These are phyloP conservation scores for Cordyceps militaris DNA, from an alignment of 2,329 filamentous ascomycete genomes.

Conservation along the genomic window DNA sequence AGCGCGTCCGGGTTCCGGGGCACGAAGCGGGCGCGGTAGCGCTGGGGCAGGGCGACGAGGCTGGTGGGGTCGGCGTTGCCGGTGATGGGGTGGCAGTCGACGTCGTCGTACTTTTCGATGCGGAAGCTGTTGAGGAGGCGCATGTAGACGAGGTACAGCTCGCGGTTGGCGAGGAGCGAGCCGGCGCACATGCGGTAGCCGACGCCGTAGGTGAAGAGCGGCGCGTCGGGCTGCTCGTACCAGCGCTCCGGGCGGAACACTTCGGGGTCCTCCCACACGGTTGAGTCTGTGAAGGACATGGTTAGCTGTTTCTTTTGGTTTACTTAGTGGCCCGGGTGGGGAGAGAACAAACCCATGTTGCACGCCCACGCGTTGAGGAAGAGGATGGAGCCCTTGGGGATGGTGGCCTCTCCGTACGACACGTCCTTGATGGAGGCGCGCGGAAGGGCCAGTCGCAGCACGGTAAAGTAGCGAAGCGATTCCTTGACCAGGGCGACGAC, in stretches of 20 bases:
- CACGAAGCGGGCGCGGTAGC: slow-evolving; percentile 51
- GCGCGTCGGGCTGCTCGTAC: slow-evolving; percentile 54
- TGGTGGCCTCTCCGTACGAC: slow-evolving; percentile 47
- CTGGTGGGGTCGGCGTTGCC: slow-evolving; percentile 56
- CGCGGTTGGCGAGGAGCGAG: slow-evolving; percentile 54
- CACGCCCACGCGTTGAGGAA: slow-evolving; percentile 64
- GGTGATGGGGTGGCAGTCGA: slow-evolving; percentile 51
- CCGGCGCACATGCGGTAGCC: slow-evolving; percentile 60
- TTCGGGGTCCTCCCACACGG: slow-evolving; percentile 52
- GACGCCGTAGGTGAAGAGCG: slow-evolving; percentile 55
- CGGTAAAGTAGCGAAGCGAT: slow-evolving; percentile 55
- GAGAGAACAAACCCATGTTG: slow-evolving; percentile 50
- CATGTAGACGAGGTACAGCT: slow-evolving; percentile 58
- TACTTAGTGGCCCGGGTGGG: not conserved
- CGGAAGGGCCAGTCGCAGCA: slow-evolving; percentile 55
- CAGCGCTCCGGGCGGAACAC: slow-evolving; percentile 53
- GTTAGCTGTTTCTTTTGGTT: not conserved
- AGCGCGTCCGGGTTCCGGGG: slow-evolving; percentile 32
- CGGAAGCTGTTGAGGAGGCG: slow-evolving; percentile 55
- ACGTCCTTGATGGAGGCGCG: slow-evolving; percentile 55
- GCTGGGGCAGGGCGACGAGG: slow-evolving; percentile 52
- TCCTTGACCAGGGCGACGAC: slow-evolving; percentile 57
- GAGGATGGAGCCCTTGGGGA: slow-evolving; percentile 56
- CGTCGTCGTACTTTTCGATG: slow-evolving; percentile 45
- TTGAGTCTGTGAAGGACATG: slow-evolving; percentile 30